These are phyloP conservation scores for Aspergillus viridinutans DNA, from an alignment of 2,329 filamentous ascomycete genomes.

Conservation along the genomic window DNA sequence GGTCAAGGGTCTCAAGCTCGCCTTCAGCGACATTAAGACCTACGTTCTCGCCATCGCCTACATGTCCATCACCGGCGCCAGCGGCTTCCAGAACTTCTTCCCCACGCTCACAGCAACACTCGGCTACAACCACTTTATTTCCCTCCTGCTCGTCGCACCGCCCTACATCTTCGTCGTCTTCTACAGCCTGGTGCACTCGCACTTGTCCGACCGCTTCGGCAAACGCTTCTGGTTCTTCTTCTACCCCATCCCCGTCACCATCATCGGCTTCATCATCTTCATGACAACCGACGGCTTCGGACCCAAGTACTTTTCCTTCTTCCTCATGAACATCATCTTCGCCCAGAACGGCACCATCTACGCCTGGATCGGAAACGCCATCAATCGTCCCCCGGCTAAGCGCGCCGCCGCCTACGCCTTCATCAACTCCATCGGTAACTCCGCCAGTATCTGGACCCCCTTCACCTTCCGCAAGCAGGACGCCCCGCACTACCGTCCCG, in stretches of 20 bases:
- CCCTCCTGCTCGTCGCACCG: conserved; percentile 50
- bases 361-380: conserved; percentile 49
- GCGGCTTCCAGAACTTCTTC: conserved; percentile 56
- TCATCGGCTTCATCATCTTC: conserved; percentile 52
- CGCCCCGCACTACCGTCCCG: conserved; percentile 37
- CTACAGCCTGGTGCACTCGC: conserved; percentile 44
- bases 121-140: conserved; percentile 42
- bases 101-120: conserved; percentile 48
- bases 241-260: conserved; percentile 50
- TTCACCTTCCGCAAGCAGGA: conserved; percentile 45
- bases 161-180: conserved; percentile 54
- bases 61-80: conserved; percentile 47
- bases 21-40: conserved; percentile 49
- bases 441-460: conserved; percentile 50
- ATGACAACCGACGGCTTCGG: conserved; percentile 51
- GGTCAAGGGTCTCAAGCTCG: conserved; percentile 48
- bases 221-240: conserved; percentile 52
- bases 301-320: conserved; percentile 53
- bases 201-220: conserved; percentile 41
- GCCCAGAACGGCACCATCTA: conserved; percentile 50
- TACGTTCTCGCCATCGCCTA: conserved; percentile 45
- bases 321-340: conserved; percentile 55
- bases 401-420: conserved; percentile 53
- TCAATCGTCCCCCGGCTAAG: conserved; percentile 52
- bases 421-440: conserved; percentile 54